Conservation (phyloP, 2,329 filamentous ascomycete genomes). For the Thermoascus crustaceus region DNA sequence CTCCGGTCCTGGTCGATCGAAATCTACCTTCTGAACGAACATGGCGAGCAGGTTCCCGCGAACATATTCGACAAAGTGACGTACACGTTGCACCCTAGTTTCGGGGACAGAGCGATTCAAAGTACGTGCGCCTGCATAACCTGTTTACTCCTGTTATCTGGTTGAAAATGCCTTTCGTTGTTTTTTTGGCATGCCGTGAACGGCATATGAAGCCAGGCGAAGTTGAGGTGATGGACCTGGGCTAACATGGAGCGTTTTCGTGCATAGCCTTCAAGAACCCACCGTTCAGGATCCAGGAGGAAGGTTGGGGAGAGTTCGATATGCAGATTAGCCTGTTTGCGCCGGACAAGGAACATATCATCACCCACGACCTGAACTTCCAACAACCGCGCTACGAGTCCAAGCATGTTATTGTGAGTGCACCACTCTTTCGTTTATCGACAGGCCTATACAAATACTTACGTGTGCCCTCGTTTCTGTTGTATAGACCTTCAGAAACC, state of each 20-base stretch:
- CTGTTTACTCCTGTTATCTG: constrained; percentile 1
- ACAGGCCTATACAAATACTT: neutral
- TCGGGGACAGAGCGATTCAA: constrained; percentile 71
- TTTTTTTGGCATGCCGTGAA: constrained; percentile 1
- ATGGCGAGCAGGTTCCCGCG: constrained; percentile 74
- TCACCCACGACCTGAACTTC: constrained; percentile 92
- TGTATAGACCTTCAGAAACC: constrained; percentile 73
- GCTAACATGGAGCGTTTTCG: constrained; percentile 11
- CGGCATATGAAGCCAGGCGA: neutral
- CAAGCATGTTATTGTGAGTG: constrained; percentile 62
- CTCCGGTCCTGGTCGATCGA: constrained; percentile 89
- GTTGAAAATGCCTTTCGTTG: neutral
- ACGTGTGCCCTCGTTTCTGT: neutral
- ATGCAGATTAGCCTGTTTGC: constrained; percentile 78
- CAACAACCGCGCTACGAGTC: constrained; percentile 70
- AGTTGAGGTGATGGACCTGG: neutral
- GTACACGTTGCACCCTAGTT: constrained; percentile 90
- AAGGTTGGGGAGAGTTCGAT: constrained; percentile 98
- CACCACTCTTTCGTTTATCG: neutral
- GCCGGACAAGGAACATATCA: constrained; percentile 75
- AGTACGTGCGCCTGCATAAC: constrained; percentile 57
- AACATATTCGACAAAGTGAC: constrained; percentile 84
- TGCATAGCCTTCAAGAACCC: constrained; percentile 65
- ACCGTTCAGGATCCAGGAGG: constrained; percentile 83
- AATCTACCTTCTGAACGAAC: constrained; percentile 74